phyloP scores from a whole-genome alignment of 768 basidiomycete species.

The Agrocybe praecox region DNA sequence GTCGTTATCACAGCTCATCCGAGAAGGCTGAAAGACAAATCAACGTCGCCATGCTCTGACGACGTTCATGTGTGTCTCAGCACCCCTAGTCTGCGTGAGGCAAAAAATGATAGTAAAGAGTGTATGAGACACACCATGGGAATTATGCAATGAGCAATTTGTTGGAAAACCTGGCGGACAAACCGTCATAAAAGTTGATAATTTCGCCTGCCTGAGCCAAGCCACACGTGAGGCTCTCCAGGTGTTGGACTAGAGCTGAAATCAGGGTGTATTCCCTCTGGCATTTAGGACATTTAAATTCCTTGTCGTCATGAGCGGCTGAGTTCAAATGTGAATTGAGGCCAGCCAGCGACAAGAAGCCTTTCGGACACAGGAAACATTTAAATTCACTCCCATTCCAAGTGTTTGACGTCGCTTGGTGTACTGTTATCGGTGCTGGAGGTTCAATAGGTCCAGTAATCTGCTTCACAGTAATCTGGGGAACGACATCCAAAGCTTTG shows the following conservation, averaged over 20 bases:
- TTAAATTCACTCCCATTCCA: conserved; percentile 41
- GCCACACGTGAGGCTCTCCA: conserved; percentile 41
- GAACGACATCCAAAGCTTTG: conserved; percentile 29
- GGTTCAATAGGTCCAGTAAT: conserved; percentile 20
- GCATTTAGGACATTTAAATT: conserved; percentile 48
- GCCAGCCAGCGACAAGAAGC: conserved; percentile 25
- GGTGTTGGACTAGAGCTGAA: conserved; percentile 43
- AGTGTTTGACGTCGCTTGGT: conserved; percentile 30
- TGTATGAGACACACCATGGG: background rate
- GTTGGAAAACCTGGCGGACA: conserved; percentile 18
- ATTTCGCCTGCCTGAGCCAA: conserved; percentile 30
- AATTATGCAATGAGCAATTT: background rate
- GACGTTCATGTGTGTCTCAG: conserved; percentile 6
- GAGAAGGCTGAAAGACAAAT: conserved; percentile 6
- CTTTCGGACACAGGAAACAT: conserved; percentile 39
- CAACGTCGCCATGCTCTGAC: conserved; percentile 5
- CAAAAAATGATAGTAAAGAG: background rate
- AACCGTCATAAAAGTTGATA: conserved; percentile 22
- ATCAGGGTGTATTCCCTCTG: conserved; percentile 31
- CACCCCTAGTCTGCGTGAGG: conserved; percentile 1
- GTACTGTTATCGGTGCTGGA: conserved; percentile 14
- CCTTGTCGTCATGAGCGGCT: conserved; percentile 35
- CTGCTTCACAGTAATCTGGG: conserved; percentile 33
- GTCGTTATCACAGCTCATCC: too few relatives aligned
- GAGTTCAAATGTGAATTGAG: conserved; percentile 40